phyloP scores from a whole-genome alignment of 345 rosid species.

The Eucalyptus pumila region DNA sequence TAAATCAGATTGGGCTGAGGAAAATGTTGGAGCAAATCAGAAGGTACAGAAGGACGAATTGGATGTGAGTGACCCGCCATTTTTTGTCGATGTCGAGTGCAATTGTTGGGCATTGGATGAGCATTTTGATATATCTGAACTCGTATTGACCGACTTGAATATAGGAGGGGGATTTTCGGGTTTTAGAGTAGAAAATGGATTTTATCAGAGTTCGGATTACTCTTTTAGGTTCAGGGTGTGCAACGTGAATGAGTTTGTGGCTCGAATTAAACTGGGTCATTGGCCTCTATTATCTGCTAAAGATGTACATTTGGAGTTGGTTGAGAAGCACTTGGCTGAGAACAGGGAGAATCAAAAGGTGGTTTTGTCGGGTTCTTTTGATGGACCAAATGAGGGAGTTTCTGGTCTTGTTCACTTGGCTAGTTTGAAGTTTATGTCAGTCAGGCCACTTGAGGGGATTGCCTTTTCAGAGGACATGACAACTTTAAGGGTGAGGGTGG shows the following conservation, averaged over 20 bases:
- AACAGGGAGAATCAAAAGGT: constrained; percentile 18
- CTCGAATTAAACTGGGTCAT: constrained; percentile 78
- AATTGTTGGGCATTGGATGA: constrained; percentile 30
- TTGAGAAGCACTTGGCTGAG: constrained; percentile 12
- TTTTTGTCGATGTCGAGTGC: constrained; percentile 38
- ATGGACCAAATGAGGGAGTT: constrained; percentile 78
- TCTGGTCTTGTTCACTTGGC: constrained; percentile 73
- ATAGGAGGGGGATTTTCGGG: constrained; percentile 25
- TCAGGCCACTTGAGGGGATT: constrained; percentile 41
- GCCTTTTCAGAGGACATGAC: constrained; percentile 16
- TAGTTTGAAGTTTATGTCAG: constrained; percentile 50
- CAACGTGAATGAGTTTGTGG: constrained; percentile 30
- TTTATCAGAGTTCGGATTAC: constrained; percentile 23
- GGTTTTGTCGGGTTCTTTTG: constrained; percentile 63
- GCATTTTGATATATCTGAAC: constrained; percentile 75
- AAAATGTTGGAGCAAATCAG: background rate
- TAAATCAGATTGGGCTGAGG: background rate
- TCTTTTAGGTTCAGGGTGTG: constrained; percentile 54
- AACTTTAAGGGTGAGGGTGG: constrained; percentile 68
- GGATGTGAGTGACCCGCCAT: constrained; percentile 21
- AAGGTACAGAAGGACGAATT: background rate
- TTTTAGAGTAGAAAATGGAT: constrained; percentile 14
- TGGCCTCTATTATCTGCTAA: constrained; percentile 66
- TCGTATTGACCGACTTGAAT: constrained; percentile 44
- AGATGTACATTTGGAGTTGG: constrained; percentile 51